Base-by-base conservation (phyloP, 202 grass and related monocot genomes). In the Tripidium arundinaceum region DNA sequence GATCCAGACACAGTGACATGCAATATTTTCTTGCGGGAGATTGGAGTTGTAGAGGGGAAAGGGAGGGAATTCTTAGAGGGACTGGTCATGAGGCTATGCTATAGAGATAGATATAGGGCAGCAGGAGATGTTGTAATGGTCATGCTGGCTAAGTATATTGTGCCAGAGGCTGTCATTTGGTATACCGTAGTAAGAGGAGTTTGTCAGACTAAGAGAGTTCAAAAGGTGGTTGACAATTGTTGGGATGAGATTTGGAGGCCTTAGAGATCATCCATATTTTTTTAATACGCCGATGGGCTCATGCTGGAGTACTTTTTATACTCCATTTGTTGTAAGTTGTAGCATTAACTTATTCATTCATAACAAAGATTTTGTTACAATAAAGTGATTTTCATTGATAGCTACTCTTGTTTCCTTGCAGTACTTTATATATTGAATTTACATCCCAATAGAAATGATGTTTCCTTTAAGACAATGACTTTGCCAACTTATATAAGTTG, bases 1-100 rank as follows among this genome's bases (percentile, higher is more conserved):
- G 92, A 91, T 69, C 95, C 95, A 45, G 95, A 98, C 70, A 40
- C 75, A 3, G 82, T 85, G n/a, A 98, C 95, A 11, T 98, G 92
- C 72, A 91, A 95, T 70, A 83, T 91, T 36, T 98, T 98, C 69
- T 85, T 91, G 77, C 60, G 70, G 43, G 90, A 82, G 37, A 52
- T 83, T 50, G 80, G 76, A 82, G 52, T 65, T 29, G 66, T 55
- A 43, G 84, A 86, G 62, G 83, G 33, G 18, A 88, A 81, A 70
- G 83, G 83, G 9, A 87, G 79, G 26, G 86, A 93, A 84, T 95
- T 95, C 61, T 86, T 95, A 76, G 95, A 94, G 52, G 95, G 92
- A 28, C 54, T 98, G 58, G 84, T 88, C 39, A 64, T 87, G 37
- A 95, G 86, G 74, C 42, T 98, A 77, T 79, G 90, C 67, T 85